These are phyloP conservation scores for Carex sylvatica DNA, from an alignment of 202 grass and related monocot genomes.

Conservation along the genomic window DNA sequence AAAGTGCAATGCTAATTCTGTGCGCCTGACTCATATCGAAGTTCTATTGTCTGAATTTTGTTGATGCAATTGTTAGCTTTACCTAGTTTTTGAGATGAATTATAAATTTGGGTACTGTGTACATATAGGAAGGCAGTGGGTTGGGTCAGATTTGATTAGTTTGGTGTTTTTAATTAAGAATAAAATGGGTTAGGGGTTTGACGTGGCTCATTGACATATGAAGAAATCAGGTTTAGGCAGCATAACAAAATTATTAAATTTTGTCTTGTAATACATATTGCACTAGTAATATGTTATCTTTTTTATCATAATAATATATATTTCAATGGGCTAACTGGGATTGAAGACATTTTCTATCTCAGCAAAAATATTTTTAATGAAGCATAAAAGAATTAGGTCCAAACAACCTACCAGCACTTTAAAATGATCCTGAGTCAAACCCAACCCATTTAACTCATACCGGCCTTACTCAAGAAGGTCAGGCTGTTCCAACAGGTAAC, in stretches of 20 bases:
- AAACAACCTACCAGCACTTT: background rate
- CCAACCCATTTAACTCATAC: background rate
- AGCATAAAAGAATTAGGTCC: background rate
- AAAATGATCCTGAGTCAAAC: background rate
- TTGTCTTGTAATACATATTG: background rate
- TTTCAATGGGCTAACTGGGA: background rate
- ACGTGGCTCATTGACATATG: background rate
- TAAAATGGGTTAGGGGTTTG: background rate
- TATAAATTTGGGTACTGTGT: background rate
- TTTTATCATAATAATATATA: constrained; percentile 16
- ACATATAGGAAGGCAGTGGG: background rate
- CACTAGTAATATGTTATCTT: background rate
- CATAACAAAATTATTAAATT: background rate
- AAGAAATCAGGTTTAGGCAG: background rate
- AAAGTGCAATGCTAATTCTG: background rate
- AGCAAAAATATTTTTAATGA: background rate
- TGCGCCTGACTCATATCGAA: background rate
- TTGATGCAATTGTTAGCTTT: background rate
- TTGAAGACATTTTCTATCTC: background rate
- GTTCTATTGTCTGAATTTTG: background rate
- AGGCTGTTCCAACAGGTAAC: background rate
- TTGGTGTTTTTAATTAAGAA: background rate
- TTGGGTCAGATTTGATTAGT: background rate
- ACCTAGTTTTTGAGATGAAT: background rate
- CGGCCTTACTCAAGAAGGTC: background rate